Evolutionary conservation across 257 asterid species (phyloP).

Genomic region (Solanum pimpinellifolium): DNA sequence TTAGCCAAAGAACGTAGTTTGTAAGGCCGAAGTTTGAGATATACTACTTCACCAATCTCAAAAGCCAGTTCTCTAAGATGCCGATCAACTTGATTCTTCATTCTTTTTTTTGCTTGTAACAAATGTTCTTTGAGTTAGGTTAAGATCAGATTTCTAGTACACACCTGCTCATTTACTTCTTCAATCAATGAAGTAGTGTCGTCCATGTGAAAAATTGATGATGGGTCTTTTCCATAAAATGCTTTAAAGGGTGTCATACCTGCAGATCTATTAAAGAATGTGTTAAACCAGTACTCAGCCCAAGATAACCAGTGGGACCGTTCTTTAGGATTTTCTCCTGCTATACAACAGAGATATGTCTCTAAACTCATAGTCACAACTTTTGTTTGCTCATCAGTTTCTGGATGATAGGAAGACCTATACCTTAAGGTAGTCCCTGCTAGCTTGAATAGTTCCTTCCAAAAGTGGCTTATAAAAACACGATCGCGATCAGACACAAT

Average conservation of each 20-base stretch:
- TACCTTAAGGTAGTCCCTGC: background rate
- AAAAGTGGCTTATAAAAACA: background rate
- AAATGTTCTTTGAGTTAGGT: no score
- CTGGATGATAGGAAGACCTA: background rate
- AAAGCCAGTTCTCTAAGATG: background rate
- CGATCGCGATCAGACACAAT: background rate
- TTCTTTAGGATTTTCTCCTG: no score
- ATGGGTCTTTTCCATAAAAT: no score
- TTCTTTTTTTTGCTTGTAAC: no score
- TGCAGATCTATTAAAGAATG: background rate
- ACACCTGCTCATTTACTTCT: background rate
- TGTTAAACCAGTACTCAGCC: background rate
- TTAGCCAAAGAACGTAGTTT: background rate
- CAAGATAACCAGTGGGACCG: no score
- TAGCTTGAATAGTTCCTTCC: background rate
- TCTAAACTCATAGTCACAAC: background rate
- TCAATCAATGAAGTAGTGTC: background rate
- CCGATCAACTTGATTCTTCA: background rate
- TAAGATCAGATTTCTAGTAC: background rate
- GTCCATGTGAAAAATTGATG: no score
- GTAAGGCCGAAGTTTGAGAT: background rate
- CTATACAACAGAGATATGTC: no score
- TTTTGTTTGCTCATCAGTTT: background rate
- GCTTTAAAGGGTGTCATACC: background rate
- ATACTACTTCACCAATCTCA: background rate